A percentile compares a stretch with the other conserved stretches of the same genome.
phyloP scores from a whole-genome alignment of 2,329 filamentous ascomycete genomes.

The Monosporascus sp. region DNA sequence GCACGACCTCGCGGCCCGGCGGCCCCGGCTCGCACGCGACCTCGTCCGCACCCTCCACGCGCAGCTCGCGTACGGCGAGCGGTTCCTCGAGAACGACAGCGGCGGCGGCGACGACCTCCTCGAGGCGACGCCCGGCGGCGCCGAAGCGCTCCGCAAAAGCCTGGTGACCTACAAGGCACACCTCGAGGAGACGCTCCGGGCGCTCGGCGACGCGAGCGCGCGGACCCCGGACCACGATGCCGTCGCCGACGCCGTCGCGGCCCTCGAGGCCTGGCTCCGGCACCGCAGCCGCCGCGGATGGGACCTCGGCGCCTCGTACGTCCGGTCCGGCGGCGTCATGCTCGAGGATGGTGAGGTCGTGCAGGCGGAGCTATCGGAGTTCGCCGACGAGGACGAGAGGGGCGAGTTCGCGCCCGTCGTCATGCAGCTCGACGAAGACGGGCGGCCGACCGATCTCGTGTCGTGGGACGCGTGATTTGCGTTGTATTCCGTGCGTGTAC shows the following conservation, averaged over 20 bases:
- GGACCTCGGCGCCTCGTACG: slow-evolving; percentile 48
- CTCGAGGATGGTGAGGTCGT: slow-evolving; percentile 49
- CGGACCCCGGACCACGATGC: slow-evolving; percentile 36
- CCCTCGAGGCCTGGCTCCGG: slow-evolving; percentile 43
- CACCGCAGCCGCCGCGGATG: slow-evolving; percentile 38
- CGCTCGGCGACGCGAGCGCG: slow-evolving; percentile 26
- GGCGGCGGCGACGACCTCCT: slow-evolving; percentile 29
- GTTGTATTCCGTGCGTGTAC: neutral
- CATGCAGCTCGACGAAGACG: slow-evolving; percentile 47
- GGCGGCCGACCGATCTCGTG: slow-evolving; percentile 46
- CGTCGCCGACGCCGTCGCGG: slow-evolving; percentile 43
- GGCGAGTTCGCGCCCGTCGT: slow-evolving; percentile 50
- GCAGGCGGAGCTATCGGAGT: slow-evolving; percentile 41
- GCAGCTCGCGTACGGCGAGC: slow-evolving; percentile 49
- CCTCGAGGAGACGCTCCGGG: slow-evolving; percentile 41
- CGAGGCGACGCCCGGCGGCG: slow-evolving; percentile 29
- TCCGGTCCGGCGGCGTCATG: slow-evolving; percentile 43
- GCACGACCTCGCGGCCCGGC: slow-evolving; percentile 36
- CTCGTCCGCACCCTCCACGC: slow-evolving; percentile 47
- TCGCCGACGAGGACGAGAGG: slow-evolving; percentile 49
- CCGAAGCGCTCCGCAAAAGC: slow-evolving; percentile 35
- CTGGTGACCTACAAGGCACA: slow-evolving; percentile 51
- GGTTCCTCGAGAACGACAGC: slow-evolving; percentile 33
- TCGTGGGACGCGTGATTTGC: slow-evolving; percentile 34
- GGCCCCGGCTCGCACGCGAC: slow-evolving; percentile 39